phyloP scores from a whole-genome alignment of 305 asterid species.

The Petunia hybrid region DNA sequence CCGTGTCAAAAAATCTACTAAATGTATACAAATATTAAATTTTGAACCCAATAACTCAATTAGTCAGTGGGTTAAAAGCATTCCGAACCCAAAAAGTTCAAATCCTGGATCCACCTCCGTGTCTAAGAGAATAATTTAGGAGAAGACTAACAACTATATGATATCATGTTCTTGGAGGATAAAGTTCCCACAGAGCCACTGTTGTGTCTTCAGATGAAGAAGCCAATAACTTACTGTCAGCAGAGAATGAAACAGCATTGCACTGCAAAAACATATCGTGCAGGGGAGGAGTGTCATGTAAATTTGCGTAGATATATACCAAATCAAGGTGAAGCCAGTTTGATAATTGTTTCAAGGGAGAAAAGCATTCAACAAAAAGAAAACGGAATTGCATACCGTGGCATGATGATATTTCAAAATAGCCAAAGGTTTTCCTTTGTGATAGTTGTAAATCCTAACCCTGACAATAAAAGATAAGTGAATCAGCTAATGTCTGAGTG shows the following conservation, averaged over 20 bases:
- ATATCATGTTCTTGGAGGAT: conserved; percentile 61
- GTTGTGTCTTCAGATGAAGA: conserved; percentile 87
- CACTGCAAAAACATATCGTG: conserved; percentile 47
- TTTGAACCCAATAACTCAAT: no score
- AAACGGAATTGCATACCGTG: conserved; percentile 37
- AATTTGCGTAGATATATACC: background rate
- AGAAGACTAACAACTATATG: background rate
- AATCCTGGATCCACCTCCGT: background rate
- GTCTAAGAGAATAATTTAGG: background rate
- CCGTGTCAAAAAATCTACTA: no score
- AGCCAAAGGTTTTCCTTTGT: conserved; percentile 86
- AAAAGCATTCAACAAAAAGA: background rate
- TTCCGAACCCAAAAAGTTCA: no score
- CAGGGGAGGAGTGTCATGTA: background rate
- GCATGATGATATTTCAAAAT: conserved; percentile 80
- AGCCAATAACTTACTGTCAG: conserved; percentile 64
- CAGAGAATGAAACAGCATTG: conserved; percentile 77
- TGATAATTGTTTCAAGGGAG: conserved; percentile 18
- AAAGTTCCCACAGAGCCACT: conserved; percentile 88
- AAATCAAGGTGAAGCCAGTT: background rate
- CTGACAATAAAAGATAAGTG: conserved; percentile 42
- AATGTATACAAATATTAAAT: no score
- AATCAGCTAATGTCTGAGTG: background rate
- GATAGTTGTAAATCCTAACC: conserved; percentile 78
- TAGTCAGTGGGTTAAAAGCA: no score